Base-by-base conservation (phyloP, 768 basidiomycete genomes). In the Kockovaella imperatae region DNA sequence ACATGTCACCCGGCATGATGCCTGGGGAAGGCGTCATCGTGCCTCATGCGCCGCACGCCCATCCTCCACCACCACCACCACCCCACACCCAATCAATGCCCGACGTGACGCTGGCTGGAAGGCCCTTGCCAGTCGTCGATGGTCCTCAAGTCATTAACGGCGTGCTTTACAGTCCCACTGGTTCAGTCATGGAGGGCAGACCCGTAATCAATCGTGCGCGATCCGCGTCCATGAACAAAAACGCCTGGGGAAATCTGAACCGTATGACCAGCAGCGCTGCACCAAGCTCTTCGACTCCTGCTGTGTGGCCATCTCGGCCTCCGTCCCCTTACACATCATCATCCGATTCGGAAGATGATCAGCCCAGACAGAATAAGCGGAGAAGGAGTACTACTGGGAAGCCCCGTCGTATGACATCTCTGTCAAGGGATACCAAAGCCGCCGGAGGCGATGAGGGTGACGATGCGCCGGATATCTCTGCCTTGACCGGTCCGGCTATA, bases 331-430 rank as follows among this genome's bases (percentile, higher is more conserved):
- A 63, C 7, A n/a, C n/a, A n/a, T n/a, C n/a, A n/a, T n/a, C n/a
- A n/a, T n/a, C n/a, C 24, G 60, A 60, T 13, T 56, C 57, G 5
- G 62, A 67, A 15, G 67, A 66, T 31, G 53, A 66, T 47, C 54
- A 49, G 29, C 52, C 58, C 11, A 34, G 60, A 38, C 35, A 54
- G 41, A 45, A 52, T 21, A 70, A 68, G 49, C 35, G 67, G 28
- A 46, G 69, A 38, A 34, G 67, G 34, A 62, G 60, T 32, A 65
- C 65, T 0, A 62, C 54, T 15, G 64, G 54, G 13, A 44, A 45
- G 34, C n/a, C n/a, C n/a, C n/a, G n/a, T n/a, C n/a, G n/a, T n/a
- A n/a, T n/a, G n/a, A n/a, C n/a, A n/a, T n/a, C n/a, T n/a, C n/a
- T n/a, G n/a, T n/a, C n/a, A n/a, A n/a, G n/a, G n/a, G n/a, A n/a